These are phyloP conservation scores for Marasmius fiardii DNA, from an alignment of 1,284 basidiomycete species.

Conservation along the genomic window DNA sequence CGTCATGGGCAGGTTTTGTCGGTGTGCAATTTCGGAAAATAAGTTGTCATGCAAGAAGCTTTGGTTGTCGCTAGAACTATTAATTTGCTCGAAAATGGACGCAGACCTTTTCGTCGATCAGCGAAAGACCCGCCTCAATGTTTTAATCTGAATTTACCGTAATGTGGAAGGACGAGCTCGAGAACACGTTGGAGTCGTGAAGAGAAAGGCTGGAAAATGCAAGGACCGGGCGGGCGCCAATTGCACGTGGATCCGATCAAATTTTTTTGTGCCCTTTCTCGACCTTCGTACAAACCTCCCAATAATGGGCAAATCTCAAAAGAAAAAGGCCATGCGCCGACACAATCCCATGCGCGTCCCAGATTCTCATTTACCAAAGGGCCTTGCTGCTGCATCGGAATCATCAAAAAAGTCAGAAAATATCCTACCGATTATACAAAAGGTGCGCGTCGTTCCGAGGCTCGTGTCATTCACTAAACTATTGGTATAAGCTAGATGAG, in stretches of 20 bases:
- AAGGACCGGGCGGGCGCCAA: background rate
- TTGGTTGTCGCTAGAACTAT: no score
- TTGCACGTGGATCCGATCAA: background rate
- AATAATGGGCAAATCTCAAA: conserved; percentile 87
- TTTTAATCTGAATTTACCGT: no score
- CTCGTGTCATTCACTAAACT: conserved; percentile 4
- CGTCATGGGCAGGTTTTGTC: no score
- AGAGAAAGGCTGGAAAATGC: no score
- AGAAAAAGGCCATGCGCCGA: conserved; percentile 73
- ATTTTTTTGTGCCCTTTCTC: background rate
- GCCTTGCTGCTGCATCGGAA: conserved; percentile 65
- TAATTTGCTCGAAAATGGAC: no score
- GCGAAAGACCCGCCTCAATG: no score
- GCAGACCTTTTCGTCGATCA: no score
- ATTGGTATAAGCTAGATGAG: conserved; percentile 51
- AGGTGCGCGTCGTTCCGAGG: conserved; percentile 43
- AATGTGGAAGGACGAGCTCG: no score
- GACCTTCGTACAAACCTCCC: background rate
- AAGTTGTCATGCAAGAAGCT: no score
- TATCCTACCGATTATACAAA: conserved; percentile 84
- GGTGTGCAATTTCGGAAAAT: no score
- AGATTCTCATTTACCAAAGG: conserved; percentile 82
- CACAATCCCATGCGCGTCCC: conserved; percentile 92
- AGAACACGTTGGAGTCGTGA: background rate
- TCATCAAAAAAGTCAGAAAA: conserved; percentile 73